Base-by-base conservation (phyloP, 495 filamentous ascomycete species). In the Podospora bellae-mahoneyi region DNA sequence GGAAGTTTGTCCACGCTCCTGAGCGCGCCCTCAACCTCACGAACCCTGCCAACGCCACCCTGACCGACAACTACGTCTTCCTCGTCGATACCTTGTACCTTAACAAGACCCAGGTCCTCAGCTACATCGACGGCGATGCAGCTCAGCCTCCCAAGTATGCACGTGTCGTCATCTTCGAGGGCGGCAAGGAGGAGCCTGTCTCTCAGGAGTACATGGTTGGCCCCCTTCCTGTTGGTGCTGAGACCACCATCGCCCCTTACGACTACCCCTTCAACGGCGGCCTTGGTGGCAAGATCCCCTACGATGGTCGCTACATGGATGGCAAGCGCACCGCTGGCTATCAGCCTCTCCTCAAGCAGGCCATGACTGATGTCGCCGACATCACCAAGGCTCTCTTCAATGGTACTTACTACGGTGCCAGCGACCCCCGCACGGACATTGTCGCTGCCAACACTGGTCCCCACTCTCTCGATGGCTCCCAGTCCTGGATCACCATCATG, bases 101-200 rank as follows among this genome's bases (percentile, higher is more conserved):
- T 19, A 87, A 87, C 73, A 88, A 87, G 71, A 81, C 84, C 1
- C 79, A 80, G 67, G 78, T 78, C 23, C 70, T 85, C 7, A 66
- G 75, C 0, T 88, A 83, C 71, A 70, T 87, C 9, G 77, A 85
- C 64, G 77, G 78, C 44, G 66, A 69, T 44, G 78, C 69, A 0
- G 44, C 69, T 3, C 70, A 73, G n/a, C 85, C 84, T 4, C 68
- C 70, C 5, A 73, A 81, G 56, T 87, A 81, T 70, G 85, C 85
- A 57, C 81, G 81, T 54, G 84, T 77, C 10, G 76, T 81, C 44
- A 74, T 87, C 28, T 75, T 77, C 26, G 74, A 80, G 66, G 76
- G 80, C n/a, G 78, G 80, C 56, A 80, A 78, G 30, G 68, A 68
- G 20, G 77, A 81, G 20, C 81, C 84, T 0, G 80, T 82, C 56